Base-by-base conservation (phyloP, 192 early-diverging fungal species). In the Geosiphon pyriformis region DNA sequence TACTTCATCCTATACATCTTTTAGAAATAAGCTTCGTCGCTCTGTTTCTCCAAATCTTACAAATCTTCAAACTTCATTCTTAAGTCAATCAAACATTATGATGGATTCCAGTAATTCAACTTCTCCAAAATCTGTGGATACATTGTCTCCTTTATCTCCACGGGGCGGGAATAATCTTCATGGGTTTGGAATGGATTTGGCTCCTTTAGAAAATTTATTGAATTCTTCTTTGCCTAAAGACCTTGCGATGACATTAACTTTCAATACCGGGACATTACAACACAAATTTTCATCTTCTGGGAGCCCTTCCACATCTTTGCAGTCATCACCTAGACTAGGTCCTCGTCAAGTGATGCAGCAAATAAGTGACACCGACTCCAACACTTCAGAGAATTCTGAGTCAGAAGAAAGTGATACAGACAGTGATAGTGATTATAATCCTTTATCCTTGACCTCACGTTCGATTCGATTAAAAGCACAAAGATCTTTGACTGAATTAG, bases 371-470 rank as follows among this genome's bases (percentile, higher is more conserved):
- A 23, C 12, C 23, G 53, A 55, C 27, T 12, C 23, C 23, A 23
- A 55, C 23, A 20, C 53, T 27, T 55, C 53, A 26, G 1, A 1
- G 11, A 29, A 55, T 55, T 27, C 22, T 4, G 53, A 55, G 11
- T 2, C 53, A 23, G 53, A 55, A 29, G 53, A 55, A 26, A 55
- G 53, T 55, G 53, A 55, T 29, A 29, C 20, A 26, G 27, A 29
- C 23, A 29, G 53, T 55, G 27, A 29, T 29, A 55, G 53, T 29
- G 53, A 55, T 55, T 55, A 26, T 29, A 55, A 55, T 29, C 53
- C 53, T 11, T 29, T 55, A 55, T 55, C 53, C 11, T 20, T 55
- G 27, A 26, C 53, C 6, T 42, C 37, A 42, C 37, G 37, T 15
- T 15, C 7, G 37, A n/a, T n/a, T 49, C 53, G 18, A 23, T 27